Percentiles rank a stretch among this genome's conserved stretches.
Conservation (phyloP, 106 monocot species). For the Xerophyta viscosa region DNA sequence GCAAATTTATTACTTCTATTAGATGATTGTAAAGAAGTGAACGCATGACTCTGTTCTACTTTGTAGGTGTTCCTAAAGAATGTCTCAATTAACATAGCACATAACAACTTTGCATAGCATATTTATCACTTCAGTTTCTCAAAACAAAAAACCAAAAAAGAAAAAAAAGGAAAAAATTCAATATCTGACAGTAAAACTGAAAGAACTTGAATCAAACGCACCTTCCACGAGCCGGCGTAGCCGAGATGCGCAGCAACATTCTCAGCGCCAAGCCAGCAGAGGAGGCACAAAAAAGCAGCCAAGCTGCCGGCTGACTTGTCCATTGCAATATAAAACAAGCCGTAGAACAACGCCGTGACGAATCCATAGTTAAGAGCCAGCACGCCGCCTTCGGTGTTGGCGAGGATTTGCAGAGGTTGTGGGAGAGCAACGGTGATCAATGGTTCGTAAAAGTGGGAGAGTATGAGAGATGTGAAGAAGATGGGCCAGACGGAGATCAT, state of each 20-base stretch:
- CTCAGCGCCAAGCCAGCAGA: constrained; percentile 49
- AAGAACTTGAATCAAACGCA: not conserved
- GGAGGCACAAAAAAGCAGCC: constrained; percentile 40
- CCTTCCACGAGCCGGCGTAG: constrained; percentile 62
- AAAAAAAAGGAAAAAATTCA: not conserved
- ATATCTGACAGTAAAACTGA: not conserved
- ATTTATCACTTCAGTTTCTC: too few species aligned
- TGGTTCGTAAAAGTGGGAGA: constrained; percentile 64
- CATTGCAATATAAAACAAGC: constrained; percentile 31
- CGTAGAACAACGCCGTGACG: constrained; percentile 28
- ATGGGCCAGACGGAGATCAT: constrained; percentile 91
- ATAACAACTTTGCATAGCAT: too few species aligned
- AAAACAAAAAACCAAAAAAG: too few species aligned
- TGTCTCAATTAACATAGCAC: too few species aligned
- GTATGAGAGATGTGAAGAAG: constrained; percentile 63
- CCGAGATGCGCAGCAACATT: constrained; percentile 25
- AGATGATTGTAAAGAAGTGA: too few species aligned
- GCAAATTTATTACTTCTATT: too few species aligned
- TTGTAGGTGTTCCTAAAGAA: too few species aligned
- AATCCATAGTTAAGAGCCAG: constrained; percentile 36
- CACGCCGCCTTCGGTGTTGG: too few species aligned
- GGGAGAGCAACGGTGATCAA: constrained; percentile 17
- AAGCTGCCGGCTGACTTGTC: constrained; percentile 58
- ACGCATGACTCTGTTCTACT: too few species aligned
- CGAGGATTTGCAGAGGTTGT: constrained; percentile 18